phyloP scores from a whole-genome alignment of 805 yeast genomes.

The Blastobotrys terrestris region DNA sequence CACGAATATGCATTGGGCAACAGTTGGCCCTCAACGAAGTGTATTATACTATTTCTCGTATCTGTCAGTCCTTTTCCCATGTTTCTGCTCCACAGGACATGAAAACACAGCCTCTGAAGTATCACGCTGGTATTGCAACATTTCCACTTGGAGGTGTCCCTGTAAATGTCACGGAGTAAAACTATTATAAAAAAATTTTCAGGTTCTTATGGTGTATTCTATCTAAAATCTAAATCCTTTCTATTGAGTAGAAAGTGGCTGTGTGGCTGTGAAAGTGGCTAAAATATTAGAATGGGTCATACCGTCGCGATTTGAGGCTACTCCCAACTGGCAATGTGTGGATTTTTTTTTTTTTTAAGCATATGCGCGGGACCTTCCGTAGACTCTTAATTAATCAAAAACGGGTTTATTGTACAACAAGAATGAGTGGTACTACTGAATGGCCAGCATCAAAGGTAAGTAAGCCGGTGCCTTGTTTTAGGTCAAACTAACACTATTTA shows the following conservation, averaged over 20 bases:
- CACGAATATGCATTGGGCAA: conserved; percentile 45
- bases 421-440: background rate
- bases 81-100: conserved; percentile 2
- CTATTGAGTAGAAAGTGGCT: background rate
- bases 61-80: conserved; percentile 30
- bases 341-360: background rate
- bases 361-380: background rate
- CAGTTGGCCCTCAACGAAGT: conserved; percentile 47
- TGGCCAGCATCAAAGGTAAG: conserved; percentile 9
- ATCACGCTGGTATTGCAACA: background rate
- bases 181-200: too few relatives aligned
- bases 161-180: background rate
- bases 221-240: background rate
- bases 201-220: background rate
- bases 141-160: background rate
- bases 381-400: background rate
- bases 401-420: background rate
- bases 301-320: background rate
- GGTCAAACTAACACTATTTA: background rate
- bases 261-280: background rate
- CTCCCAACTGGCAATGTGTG: background rate
- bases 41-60: conserved; percentile 36
- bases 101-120: background rate
- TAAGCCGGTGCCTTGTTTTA: too few relatives aligned
- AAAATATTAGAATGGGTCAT: background rate